A percentile compares a stretch with the other conserved stretches of the same genome.
phyloP scores from a whole-genome alignment of 75 land plant genomes.

The Sequoiadendron giganteum region DNA sequence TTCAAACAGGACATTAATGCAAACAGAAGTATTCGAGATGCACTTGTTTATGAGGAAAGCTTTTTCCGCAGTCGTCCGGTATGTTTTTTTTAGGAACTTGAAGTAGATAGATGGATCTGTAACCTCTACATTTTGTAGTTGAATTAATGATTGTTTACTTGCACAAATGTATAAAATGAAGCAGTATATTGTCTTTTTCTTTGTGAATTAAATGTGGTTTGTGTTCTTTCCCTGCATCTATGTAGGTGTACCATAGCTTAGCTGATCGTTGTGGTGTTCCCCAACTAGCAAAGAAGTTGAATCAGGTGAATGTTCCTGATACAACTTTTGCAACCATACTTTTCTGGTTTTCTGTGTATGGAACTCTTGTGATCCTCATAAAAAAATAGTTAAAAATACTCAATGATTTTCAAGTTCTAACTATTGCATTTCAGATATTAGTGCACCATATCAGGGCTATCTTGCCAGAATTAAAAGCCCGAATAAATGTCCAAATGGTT shows the following conservation, averaged over 20 bases:
- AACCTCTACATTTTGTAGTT: not conserved
- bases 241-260: conserved; percentile 40
- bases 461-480: conserved; percentile 41
- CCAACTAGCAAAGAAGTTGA: conserved; percentile 46
- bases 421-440: conserved; percentile 22
- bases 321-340: not conserved
- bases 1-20: conserved; percentile 19
- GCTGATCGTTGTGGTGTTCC: conserved; percentile 46
- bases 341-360: not conserved
- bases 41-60: conserved; percentile 24
- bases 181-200: not conserved
- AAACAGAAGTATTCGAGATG: conserved; percentile 27
- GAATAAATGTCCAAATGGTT: conserved; percentile 41
- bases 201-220: not conserved
- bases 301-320: conserved; percentile 19
- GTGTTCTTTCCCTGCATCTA: not conserved
- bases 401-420: not conserved
- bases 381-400: not conserved
- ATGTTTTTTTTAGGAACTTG: not conserved
- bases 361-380: not conserved
- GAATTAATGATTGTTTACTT: not conserved
- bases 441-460: conserved; percentile 39
- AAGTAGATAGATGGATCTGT: not conserved
- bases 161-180: not conserved
- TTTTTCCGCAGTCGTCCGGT: conserved; percentile 28